These are phyloP conservation scores for Ophiostoma sp. DNA, from an alignment of 2,329 filamentous ascomycete genomes.

Conservation along the genomic window DNA sequence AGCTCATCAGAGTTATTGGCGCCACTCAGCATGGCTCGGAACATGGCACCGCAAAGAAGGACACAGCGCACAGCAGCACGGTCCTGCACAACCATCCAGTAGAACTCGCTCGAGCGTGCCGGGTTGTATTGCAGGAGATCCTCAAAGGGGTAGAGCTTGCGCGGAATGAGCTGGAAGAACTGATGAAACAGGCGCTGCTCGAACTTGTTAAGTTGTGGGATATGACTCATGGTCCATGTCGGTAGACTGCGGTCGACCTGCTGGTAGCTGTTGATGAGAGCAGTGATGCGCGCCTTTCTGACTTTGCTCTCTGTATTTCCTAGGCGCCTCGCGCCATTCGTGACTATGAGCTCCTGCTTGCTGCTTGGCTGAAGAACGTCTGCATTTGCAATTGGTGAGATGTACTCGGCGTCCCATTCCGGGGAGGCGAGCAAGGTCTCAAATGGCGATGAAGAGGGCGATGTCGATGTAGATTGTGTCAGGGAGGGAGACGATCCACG, in stretches of 20 bases:
- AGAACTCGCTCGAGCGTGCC: constrained; percentile 28
- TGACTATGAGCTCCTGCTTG: neutral
- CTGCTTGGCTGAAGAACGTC: neutral
- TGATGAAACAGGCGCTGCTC: constrained; percentile 31
- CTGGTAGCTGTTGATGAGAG: constrained; percentile 18
- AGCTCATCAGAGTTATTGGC: constrained; percentile 26
- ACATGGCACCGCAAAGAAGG: constrained; percentile 32
- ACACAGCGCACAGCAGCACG: constrained; percentile 31
- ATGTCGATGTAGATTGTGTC: neutral
- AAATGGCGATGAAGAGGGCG: constrained; percentile 7
- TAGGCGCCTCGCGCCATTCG: neutral
- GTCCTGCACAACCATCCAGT: constrained; percentile 29
- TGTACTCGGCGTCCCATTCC: constrained; percentile 20
- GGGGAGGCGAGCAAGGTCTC: constrained; percentile 16
- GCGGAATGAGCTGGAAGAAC: constrained; percentile 30
- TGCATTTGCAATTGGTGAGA: constrained; percentile 9
- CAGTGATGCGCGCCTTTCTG: constrained; percentile 13
- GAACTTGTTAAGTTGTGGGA: constrained; percentile 27
- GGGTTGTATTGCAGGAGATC: constrained; percentile 33
- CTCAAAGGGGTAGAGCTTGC: constrained; percentile 34
- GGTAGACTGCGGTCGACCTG: constrained; percentile 23
- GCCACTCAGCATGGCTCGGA: constrained; percentile 27
- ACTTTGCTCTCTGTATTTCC: constrained; percentile 16
- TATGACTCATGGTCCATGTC: constrained; percentile 24
- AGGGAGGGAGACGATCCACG: constrained; percentile 11